These are phyloP conservation scores for Cordyceps javanica DNA, from an alignment of 2,329 filamentous ascomycete genomes.

Conservation along the genomic window DNA sequence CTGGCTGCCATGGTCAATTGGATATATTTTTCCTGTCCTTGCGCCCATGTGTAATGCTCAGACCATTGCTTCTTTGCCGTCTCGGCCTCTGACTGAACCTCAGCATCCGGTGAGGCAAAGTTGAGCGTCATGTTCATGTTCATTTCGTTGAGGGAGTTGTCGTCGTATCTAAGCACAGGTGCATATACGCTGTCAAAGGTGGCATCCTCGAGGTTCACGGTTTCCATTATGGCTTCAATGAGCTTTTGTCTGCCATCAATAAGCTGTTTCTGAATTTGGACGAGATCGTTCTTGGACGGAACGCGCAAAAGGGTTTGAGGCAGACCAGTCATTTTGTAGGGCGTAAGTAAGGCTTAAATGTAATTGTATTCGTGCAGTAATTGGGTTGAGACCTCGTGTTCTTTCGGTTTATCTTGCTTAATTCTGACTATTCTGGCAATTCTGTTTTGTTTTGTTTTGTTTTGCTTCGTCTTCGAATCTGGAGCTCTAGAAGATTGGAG, in stretches of 20 bases:
- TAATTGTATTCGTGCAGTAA: background rate
- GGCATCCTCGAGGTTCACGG: background rate
- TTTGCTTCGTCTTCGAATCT: too few species aligned
- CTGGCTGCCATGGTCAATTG: background rate
- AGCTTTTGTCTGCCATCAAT: background rate
- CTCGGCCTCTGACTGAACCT: background rate
- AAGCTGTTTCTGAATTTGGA: background rate
- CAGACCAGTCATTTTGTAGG: slow-evolving; percentile 1
- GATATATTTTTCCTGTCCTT: background rate
- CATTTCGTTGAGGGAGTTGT: background rate
- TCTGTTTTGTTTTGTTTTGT: too few species aligned
- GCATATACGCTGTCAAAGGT: background rate
- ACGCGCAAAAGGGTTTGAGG: background rate
- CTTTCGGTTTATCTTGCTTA: too few species aligned
- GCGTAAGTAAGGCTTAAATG: too few species aligned
- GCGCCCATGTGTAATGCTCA: background rate
- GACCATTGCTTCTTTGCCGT: background rate
- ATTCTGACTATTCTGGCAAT: too few species aligned
- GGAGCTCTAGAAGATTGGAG: too few species aligned
- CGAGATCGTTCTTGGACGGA: background rate
- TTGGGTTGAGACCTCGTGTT: background rate
- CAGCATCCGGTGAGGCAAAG: background rate
- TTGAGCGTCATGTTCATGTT: background rate
- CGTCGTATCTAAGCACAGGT: background rate
- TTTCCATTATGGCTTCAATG: background rate